Percentiles rank a stretch among this genome's conserved stretches.
Conservation (phyloP, 192 early-diverging fungal species). For the Backusella circina region DNA sequence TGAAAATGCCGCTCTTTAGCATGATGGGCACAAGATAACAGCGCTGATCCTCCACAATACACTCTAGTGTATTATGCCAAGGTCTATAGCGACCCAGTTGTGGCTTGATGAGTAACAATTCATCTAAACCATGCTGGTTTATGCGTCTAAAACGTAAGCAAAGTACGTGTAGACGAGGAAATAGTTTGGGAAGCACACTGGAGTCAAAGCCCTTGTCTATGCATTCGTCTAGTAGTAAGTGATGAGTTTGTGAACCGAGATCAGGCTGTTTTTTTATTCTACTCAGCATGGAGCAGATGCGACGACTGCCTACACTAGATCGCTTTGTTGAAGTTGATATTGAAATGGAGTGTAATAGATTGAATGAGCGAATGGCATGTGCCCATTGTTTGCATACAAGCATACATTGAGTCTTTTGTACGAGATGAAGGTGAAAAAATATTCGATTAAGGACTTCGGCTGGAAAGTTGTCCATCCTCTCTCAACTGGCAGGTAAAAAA, state of each 20-base stretch:
- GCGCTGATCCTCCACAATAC: neutral
- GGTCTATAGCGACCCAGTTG: neutral
- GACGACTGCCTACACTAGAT: neutral
- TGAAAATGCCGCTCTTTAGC: neutral
- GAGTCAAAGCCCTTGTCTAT: neutral
- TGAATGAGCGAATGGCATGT: neutral
- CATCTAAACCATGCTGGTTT: neutral
- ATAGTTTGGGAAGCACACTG: neutral
- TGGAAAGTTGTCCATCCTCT: neutral
- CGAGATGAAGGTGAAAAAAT: neutral
- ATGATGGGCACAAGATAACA: neutral
- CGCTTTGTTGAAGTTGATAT: neutral
- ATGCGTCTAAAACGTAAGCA: neutral
- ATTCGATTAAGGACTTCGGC: neutral
- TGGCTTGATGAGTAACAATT: neutral
- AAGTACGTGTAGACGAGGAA: neutral
- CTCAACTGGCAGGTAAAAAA: neutral
- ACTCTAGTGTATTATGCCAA: neutral
- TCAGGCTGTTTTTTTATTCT: neutral
- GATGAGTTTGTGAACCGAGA: neutral
- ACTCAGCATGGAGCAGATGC: neutral
- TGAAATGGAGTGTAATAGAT: neutral
- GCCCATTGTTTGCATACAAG: neutral
- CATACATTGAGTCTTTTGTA: neutral
- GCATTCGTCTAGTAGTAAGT: neutral